Percentiles rank a stretch among this genome's conserved stretches.
phyloP scores from a whole-genome alignment of 2,329 filamentous ascomycete genomes.

The Colletotrichum musae region DNA sequence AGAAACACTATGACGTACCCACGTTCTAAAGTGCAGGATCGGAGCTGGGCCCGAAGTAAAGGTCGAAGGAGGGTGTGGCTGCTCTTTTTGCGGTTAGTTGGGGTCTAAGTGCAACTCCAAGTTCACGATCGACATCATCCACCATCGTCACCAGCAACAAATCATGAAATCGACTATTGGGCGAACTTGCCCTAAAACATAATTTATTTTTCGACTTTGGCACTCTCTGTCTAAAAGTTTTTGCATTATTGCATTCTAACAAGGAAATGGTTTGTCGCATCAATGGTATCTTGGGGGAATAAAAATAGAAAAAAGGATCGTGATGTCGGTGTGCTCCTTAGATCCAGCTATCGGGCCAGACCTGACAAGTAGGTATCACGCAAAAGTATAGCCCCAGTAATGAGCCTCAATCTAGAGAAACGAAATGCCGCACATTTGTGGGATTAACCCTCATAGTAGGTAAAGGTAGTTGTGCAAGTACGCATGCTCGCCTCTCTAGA shows the following conservation, averaged over 20 bases:
- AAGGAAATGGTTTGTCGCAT: conserved; percentile 2
- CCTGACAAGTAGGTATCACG: conserved; percentile 6
- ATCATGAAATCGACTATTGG: no score
- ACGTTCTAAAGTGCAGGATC: conserved; percentile 22
- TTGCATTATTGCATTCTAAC: not conserved
- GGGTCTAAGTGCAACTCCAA: not conserved
- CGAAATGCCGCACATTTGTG: not conserved
- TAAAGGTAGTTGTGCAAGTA: no score
- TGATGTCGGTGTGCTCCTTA: conserved; percentile 11
- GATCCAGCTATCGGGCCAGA: conserved; percentile 16
- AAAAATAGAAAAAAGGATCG: conserved; percentile 21
- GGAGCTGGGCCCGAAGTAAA: conserved; percentile 4
- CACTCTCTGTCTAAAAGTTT: not conserved
- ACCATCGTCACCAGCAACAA: not conserved
- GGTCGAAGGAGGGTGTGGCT: no score
- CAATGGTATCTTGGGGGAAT: conserved; percentile 31
- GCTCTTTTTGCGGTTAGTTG: no score
- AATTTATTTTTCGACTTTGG: not conserved
- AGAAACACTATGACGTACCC: conserved; percentile 32
- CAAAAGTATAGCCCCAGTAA: conserved; percentile 6
- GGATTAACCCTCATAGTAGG: not conserved
- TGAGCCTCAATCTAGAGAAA: conserved; percentile 14
- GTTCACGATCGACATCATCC: not conserved
- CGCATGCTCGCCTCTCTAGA: conserved; percentile 33
- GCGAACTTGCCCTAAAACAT: not conserved